Percentiles rank a stretch among this genome's conserved stretches.
phyloP scores from a whole-genome alignment of 306 rosid species.

The Dryas drummondii region DNA sequence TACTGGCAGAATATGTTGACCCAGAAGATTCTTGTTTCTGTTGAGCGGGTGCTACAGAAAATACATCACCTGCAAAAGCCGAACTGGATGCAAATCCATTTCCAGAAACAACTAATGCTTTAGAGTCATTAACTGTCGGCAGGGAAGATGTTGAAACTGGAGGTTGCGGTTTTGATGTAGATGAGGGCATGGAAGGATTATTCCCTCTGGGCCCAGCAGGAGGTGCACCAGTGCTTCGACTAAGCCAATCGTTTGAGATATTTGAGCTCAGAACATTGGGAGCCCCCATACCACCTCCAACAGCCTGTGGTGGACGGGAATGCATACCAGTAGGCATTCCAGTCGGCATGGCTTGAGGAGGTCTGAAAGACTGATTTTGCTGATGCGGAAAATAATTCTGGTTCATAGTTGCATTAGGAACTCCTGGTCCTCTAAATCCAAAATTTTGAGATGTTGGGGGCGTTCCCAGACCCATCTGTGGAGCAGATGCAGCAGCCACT shows the following conservation, averaged over 20 bases:
- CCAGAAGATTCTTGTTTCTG: conserved; percentile 55
- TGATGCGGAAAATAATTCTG: conserved; percentile 57
- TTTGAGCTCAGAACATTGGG: conserved; percentile 49
- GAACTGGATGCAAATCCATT: conserved; percentile 65
- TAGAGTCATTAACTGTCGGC: conserved; percentile 46
- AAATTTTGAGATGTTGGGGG: conserved; percentile 57
- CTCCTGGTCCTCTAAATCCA: conserved; percentile 66
- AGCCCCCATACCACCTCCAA: conserved; percentile 40
- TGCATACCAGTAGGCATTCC: conserved; percentile 40
- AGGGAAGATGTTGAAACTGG: conserved; percentile 50
- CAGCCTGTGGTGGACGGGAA: conserved; percentile 54
- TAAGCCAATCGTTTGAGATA: conserved; percentile 61
- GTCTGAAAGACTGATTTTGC: conserved; percentile 59
- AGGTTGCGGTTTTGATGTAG: conserved; percentile 35
- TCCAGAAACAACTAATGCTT: conserved; percentile 57
- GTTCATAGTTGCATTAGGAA: conserved; percentile 47
- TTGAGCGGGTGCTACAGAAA: conserved; percentile 47
- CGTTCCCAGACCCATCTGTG: conserved; percentile 50
- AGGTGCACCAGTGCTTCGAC: conserved; percentile 49
- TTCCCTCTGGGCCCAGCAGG: conserved; percentile 63
- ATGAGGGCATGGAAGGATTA: conserved; percentile 44
- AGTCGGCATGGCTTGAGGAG: conserved; percentile 39
- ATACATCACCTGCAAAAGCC: conserved; percentile 48
- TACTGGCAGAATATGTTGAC: conserved; percentile 45
- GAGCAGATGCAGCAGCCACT: conserved; percentile 41